phyloP scores from a whole-genome alignment of 208 protist species.

The Crithidia mellificae region DNA sequence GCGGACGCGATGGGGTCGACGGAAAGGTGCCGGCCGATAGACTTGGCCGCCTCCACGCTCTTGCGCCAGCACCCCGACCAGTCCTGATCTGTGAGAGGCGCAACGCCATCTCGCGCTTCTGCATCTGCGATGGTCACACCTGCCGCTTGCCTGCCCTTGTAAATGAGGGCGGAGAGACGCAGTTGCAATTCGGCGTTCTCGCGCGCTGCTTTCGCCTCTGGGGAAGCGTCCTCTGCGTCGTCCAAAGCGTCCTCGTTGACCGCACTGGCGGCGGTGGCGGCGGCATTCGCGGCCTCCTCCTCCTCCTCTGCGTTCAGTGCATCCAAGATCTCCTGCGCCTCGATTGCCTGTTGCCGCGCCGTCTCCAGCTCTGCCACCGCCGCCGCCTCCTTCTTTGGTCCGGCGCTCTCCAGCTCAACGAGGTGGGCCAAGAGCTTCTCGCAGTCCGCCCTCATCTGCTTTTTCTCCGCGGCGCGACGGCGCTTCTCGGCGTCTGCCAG shows the following conservation, averaged over 20 bases:
- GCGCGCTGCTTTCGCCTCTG: not conserved
- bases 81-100: conserved; percentile 20
- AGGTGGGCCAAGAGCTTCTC: conserved; percentile 35
- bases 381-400: conserved; percentile 24
- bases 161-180: conserved; percentile 30
- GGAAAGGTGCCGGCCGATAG: conserved; percentile 18
- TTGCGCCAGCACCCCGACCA: conserved; percentile 32
- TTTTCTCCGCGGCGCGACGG: conserved; percentile 30
- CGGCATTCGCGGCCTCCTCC: conserved; percentile 15
- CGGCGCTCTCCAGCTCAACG: conserved; percentile 34
- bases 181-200: conserved; percentile 15
- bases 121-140: not conserved
- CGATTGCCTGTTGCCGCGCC: conserved; percentile 35
- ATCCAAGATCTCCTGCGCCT: conserved; percentile 47
- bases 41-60: conserved; percentile 16
- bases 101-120: not conserved
- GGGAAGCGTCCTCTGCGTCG: not conserved
- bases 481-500: conserved; percentile 19
- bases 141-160: conserved; percentile 20
- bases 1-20: conserved; percentile 33
- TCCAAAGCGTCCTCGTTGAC: conserved; percentile 2
- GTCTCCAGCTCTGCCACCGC: conserved; percentile 50
- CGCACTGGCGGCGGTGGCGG: not conserved
- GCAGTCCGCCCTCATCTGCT: conserved; percentile 36
- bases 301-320: conserved; percentile 30